Evolutionary conservation across 345 rosid species (phyloP).

Genomic region (Pugionium dolabratum): DNA sequence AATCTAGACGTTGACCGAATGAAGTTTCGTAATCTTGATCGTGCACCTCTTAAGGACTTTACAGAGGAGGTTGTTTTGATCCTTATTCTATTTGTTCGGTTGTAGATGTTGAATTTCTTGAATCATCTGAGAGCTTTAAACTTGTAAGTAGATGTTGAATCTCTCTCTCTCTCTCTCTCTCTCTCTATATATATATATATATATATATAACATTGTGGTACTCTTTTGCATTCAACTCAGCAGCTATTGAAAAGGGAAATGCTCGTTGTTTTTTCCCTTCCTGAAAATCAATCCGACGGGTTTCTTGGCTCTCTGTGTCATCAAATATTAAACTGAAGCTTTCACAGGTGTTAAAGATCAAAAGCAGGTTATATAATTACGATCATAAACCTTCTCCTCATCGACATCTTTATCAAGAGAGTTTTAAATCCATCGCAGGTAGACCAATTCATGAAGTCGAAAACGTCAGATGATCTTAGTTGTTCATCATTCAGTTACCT

Average conservation of each 20-base stretch:
- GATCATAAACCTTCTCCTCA: background rate
- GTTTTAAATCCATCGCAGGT: constrained; percentile 4
- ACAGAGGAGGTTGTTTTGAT: background rate
- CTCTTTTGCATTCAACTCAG: constrained; percentile 7
- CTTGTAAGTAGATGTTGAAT: too few species aligned
- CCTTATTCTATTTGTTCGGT: background rate
- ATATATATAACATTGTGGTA: background rate
- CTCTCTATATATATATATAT: too few species aligned
- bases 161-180: too few species aligned
- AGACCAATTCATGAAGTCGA: constrained; percentile 6
- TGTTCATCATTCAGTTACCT: background rate
- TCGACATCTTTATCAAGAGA: background rate
- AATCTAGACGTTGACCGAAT: constrained; percentile 5
- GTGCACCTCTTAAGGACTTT: background rate
- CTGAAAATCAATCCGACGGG: constrained; percentile 28
- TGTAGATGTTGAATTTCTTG: constrained; percentile 42
- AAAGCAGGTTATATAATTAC: background rate
- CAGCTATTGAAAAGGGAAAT: constrained; percentile 52
- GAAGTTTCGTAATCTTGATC: background rate
- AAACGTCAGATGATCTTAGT: background rate
- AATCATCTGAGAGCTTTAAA: constrained; percentile 47
- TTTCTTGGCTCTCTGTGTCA: background rate
- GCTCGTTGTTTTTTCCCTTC: constrained; percentile 38
- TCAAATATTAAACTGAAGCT: background rate
- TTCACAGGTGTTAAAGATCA: constrained; percentile 6